Conservation (phyloP, 83 land plant species). For the Picea engelmannii region DNA sequence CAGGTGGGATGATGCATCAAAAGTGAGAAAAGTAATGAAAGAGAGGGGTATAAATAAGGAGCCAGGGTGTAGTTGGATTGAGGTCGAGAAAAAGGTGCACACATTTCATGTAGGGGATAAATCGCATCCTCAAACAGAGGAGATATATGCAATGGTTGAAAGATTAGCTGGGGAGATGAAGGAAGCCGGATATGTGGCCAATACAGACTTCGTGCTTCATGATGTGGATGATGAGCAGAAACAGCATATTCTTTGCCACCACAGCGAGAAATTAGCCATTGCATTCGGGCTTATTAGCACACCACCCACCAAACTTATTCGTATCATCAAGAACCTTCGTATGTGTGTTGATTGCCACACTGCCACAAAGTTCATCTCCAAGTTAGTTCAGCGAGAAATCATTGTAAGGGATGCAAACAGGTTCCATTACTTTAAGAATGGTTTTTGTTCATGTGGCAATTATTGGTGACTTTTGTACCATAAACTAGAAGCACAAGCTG, state of each 20-base stretch:
- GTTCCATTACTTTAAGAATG: neutral
- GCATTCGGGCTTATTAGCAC: neutral
- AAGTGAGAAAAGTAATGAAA: constrained; percentile 1
- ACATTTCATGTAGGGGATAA: neutral
- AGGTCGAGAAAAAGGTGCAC: neutral
- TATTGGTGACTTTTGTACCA: neutral
- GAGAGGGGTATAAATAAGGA: neutral
- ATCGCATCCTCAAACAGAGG: neutral
- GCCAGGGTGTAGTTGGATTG: constrained; percentile 3
- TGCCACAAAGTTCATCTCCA: constrained; percentile 1
- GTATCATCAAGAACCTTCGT: neutral
- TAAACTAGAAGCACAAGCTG: too few species aligned
- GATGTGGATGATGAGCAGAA: constrained; percentile 3
- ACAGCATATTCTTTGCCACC: neutral
- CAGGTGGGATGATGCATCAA: constrained; percentile 2
- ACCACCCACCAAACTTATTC: neutral
- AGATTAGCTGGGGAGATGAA: neutral
- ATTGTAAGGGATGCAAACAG: constrained; percentile 5
- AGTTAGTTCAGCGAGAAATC: neutral
- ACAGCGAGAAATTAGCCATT: constrained; percentile 3
- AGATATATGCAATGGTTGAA: neutral
- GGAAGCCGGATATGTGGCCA: neutral
- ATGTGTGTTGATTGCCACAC: constrained; percentile 1
- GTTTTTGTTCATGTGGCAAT: constrained; percentile 6
- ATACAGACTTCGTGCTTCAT: constrained; percentile 3